Evolutionary conservation across 441 rosid species (phyloP), one percentile per base, ranked within the genome.

Genomic region (Brassica hybrid): DNA sequence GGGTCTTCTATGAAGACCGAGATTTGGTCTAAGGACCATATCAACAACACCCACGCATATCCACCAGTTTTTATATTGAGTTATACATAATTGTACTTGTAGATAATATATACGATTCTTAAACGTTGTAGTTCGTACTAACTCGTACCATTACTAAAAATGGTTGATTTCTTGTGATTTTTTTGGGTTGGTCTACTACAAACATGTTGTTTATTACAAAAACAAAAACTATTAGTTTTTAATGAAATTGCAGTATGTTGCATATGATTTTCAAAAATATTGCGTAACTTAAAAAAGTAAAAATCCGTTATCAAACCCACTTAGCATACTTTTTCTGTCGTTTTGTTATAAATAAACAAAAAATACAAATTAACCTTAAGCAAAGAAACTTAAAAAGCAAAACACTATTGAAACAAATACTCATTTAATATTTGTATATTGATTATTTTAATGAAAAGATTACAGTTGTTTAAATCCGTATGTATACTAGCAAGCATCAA

Each of bases 21-120:
- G 72, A 74, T 74, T 69, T 74, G 79, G 75, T 79, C 75, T 74
- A 74, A 63, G 21, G 75, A 79, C 79, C 72, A n/a, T n/a, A n/a
- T n/a, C n/a, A n/a, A n/a, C n/a, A n/a, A 68, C 71, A 38, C 12
- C 45, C 45, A 38, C 4, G 30, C 67, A 27, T 36, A 65, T 18
- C n/a, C n/a, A 65, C 52, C 21, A n/a, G 58, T 57, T 32, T 32
- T 45, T 17, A 19, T 41, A 50, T 2, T 61, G 8, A 5, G 56
- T 50, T 52, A 2, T 21, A 21, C n/a, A n/a, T n/a, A n/a, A n/a
- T n/a, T n/a, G n/a, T n/a, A n/a, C n/a, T n/a, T n/a, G n/a, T n/a
- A n/a, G n/a, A n/a, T 48, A 38, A 1, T 10, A 54, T 45, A 63
- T 76, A 64, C 56, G 67, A 52, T 62, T 36, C 67, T 11, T 10